Conservation (phyloP, 192 early-diverging fungal species). For the Ambispora gerdemannii region DNA sequence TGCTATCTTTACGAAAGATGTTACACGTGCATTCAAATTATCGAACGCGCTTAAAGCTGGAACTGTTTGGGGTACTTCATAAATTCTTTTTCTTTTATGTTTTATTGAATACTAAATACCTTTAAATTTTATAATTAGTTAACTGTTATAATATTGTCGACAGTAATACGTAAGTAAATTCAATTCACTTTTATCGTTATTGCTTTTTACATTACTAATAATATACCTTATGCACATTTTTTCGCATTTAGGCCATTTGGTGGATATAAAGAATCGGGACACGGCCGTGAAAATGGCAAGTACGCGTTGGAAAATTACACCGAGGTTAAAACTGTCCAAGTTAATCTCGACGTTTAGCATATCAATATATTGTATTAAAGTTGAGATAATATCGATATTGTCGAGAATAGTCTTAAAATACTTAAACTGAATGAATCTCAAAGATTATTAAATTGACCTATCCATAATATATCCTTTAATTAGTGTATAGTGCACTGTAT, state of each 20-base stretch:
- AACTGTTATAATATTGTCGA: constrained; percentile 12
- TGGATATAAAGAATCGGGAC: constrained; percentile 67
- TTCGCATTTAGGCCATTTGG: constrained; percentile 54
- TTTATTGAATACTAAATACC: constrained; percentile 40
- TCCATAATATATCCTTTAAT: too few relatives aligned
- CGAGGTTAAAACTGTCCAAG: neutral
- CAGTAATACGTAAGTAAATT: neutral
- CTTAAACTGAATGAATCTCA: too few relatives aligned
- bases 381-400: too few relatives aligned
- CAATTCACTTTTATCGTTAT: too few relatives aligned
- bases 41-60: constrained; percentile 51
- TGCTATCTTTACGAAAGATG: constrained; percentile 69
- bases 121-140: neutral
- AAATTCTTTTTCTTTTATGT: too few relatives aligned
- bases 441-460: too few relatives aligned
- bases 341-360: constrained; percentile 11
- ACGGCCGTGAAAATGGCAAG: constrained; percentile 50
- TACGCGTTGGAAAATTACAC: neutral
- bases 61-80: constrained; percentile 53
- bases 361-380: too few relatives aligned
- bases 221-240: too few relatives aligned
- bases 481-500: too few relatives aligned
- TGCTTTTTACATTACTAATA: neutral
- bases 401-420: too few relatives aligned
- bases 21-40: constrained; percentile 51